Percentiles rank a stretch among this genome's conserved stretches.
Evolutionary conservation across 129 eudicot species (phyloP).

Genomic region (sunflower (Helianthus annuus)): HanXRQr2.0-SUNRISE NC_035447.2:95734589-95735088

Average conservation of each 20-base stretch:
- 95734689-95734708: too few species aligned
- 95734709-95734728: too few species aligned
- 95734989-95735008: conserved; percentile 91
- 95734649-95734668: too few species aligned
- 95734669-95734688: too few species aligned
- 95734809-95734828: conserved; percentile 15
- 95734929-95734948: conserved; percentile 90
- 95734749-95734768: not conserved
- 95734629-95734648: too few species aligned
- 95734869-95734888: conserved; percentile 90
- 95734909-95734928: conserved; percentile 94
- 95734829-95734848: conserved; percentile 87
- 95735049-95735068: conserved; percentile 96
- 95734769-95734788: not conserved
- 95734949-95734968: conserved; percentile 86
- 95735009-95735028: conserved; percentile 82
- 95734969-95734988: conserved; percentile 96
- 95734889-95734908: conserved; percentile 92
- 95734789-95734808: not conserved
- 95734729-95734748: not conserved
- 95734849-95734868: conserved; percentile 88
- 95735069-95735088: conserved; percentile 93
- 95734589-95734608: too few species aligned
- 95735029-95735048: conserved; percentile 90
- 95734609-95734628: too few species aligned